Evolutionary conservation across 2,329 filamentous ascomycete genomes (phyloP), one percentile per base, ranked within the genome.

Genomic region (Colletotrichum falcatum): DNA sequence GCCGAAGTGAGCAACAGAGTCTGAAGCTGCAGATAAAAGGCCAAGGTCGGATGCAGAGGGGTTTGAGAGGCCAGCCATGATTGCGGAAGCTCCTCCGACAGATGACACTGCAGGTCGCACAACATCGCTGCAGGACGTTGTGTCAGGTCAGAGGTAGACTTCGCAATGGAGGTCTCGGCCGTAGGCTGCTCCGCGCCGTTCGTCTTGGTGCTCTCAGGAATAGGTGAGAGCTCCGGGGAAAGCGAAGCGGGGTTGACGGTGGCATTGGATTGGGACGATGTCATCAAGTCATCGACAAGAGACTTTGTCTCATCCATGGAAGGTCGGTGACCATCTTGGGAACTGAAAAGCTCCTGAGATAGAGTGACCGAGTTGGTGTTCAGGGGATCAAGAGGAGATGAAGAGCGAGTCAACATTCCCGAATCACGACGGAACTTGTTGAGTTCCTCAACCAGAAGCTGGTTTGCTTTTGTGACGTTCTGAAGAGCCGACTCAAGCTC

Each of bases 71-170:
- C 79, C 79, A 74, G 78, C 79, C 82, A 84, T 76, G 81, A 80
- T 80, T 79, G 81, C 78, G 84, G 82, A 81, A 83, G 85, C 83
- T 88, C 88, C 87, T 85, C 89, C 92, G 93, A 95, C 91, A 90
- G 95, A 95, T 91, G 96, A 98, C 96, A 99, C 96, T 92, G 96
- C 96, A 97, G 96, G 96, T 97, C 96, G 82, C 92, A 98, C 96
- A 98, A 98, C 95, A 98, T 92, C 95, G 89, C 96, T 88, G 96
- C 96, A 98, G 96, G 95, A 97, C 97, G 95, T 98, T 98, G 96
- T 98, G 95, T 96, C 96, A 90, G 85, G 89, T 97, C 94, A 90
- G 91, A 88, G 85, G 82, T 78, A 75, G 78, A 76, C 74, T 74
- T 76, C 69, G 75, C 53, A 59, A 76, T 61, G 72, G 78, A 53